A percentile compares a stretch with the other conserved stretches of the same genome.
Evolutionary conservation across 768 basidiomycete species (phyloP).

Genomic region (Cytidiella melzeri): DNA sequence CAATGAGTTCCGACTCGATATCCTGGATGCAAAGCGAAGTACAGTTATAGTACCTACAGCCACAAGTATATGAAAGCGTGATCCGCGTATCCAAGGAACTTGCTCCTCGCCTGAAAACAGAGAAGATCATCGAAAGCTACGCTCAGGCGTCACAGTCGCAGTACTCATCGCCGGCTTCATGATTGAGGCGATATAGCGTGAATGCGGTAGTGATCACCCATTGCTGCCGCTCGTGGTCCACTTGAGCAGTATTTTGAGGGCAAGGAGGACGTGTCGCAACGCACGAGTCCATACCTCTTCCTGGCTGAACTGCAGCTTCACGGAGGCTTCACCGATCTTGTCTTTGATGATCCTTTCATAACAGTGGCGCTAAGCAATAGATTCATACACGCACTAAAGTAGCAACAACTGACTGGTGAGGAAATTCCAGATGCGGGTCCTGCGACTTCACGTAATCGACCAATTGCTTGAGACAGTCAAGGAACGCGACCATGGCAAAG

Average conservation of each 20-base stretch:
- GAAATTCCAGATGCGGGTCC: constrained; percentile 69
- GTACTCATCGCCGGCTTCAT: no score
- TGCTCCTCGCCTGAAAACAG: no score
- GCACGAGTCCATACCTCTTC: constrained; percentile 97
- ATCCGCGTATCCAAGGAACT: no score
- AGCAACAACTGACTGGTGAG: constrained; percentile 67
- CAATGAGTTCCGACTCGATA: no score
- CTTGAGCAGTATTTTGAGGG: constrained; percentile 81
- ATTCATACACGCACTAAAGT: background rate
- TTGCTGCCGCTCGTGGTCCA: constrained; percentile 79
- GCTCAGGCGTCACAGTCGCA: no score
- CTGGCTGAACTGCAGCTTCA: constrained; percentile 90
- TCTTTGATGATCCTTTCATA: constrained; percentile 75
- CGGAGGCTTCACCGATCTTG: constrained; percentile 91
- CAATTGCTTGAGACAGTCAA: constrained; percentile 90
- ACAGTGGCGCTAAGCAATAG: background rate
- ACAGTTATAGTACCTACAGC: no score
- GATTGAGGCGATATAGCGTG: no score
- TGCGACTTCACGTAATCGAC: constrained; percentile 79
- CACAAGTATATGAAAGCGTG: no score
- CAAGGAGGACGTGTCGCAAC: constrained; percentile 83
- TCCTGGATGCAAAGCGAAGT: no score
- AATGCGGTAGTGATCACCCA: constrained; percentile 43
- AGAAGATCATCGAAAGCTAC: no score
- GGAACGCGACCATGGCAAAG: constrained; percentile 90